A percentile compares a stretch with the other conserved stretches of the same genome.
These are phyloP conservation scores for Carex cristatella DNA, from an alignment of 176 grass and related monocot species.

Conservation along the genomic window DNA sequence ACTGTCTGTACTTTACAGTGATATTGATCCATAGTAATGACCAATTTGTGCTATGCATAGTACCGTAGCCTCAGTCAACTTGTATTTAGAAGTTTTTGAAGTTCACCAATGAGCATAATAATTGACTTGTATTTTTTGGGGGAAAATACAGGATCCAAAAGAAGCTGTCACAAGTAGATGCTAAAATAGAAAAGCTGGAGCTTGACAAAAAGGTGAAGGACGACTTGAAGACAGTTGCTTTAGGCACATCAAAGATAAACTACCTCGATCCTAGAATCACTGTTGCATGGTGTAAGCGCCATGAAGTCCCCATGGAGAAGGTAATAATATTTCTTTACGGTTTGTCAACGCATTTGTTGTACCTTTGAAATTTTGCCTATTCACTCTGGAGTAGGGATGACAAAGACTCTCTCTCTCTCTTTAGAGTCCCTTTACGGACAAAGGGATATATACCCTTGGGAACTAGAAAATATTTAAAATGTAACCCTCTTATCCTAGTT, in stretches of 20 bases:
- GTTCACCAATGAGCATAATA: background rate
- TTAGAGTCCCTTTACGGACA: background rate
- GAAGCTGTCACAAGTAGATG: conserved; percentile 57
- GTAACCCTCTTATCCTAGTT: background rate
- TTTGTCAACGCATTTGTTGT: background rate
- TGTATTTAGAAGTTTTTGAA: background rate
- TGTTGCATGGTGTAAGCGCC: conserved; percentile 95
- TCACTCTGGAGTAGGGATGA: background rate
- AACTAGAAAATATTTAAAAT: background rate
- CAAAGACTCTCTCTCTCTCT: background rate
- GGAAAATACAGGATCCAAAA: conserved; percentile 57
- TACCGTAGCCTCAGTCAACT: background rate
- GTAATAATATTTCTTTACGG: conserved; percentile 25
- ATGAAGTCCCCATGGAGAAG: conserved; percentile 99
- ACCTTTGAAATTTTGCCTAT: background rate
- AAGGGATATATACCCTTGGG: background rate
- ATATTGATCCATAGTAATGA: too few relatives aligned
- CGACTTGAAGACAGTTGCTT: conserved; percentile 83
- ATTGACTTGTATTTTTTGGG: conserved; percentile 4
- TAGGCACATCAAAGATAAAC: conserved; percentile 97
- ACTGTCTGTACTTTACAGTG: too few relatives aligned
- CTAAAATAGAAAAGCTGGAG: conserved; percentile 90
- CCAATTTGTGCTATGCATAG: too few relatives aligned
- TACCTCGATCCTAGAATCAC: conserved; percentile 97
- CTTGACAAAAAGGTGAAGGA: conserved; percentile 84